A percentile compares a stretch with the other conserved stretches of the same genome.
These are phyloP conservation scores for Chaetoceros tenuissimus DNA, from an alignment of 108 stramenopile species.

Conservation along the genomic window DNA sequence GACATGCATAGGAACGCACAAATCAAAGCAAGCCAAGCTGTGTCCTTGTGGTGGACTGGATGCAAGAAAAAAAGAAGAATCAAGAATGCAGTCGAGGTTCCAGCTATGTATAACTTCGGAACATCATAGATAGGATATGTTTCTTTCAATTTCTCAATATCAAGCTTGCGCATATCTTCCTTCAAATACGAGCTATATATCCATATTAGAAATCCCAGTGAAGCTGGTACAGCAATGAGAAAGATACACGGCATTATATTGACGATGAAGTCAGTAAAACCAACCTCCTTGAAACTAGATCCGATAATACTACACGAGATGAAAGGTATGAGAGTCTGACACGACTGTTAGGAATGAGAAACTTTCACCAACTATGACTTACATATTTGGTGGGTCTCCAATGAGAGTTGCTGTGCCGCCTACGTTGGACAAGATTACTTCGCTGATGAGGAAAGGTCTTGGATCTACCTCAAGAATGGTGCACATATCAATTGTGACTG, in stretches of 20 bases:
- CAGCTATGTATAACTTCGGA: constrained; percentile 33
- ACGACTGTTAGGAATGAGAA: too few species aligned
- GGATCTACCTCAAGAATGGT: constrained; percentile 46
- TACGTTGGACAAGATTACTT: constrained; percentile 46
- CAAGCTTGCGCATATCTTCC: constrained; percentile 29
- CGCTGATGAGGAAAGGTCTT: constrained; percentile 43
- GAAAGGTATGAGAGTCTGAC: too few species aligned
- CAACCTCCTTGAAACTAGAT: constrained; percentile 37
- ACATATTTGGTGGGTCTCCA: constrained; percentile 17
- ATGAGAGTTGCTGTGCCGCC: constrained; percentile 61
- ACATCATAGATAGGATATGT: constrained; percentile 45
- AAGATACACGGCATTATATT: constrained; percentile 46
- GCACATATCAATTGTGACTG: constrained; percentile 67
- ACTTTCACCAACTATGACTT: too few species aligned
- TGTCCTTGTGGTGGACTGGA: constrained; percentile 60
- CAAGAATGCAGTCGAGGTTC: constrained; percentile 33
- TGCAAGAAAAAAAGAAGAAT: constrained; percentile 59
- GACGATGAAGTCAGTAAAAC: constrained; percentile 56
- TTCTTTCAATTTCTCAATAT: constrained; percentile 27
- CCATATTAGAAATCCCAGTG: constrained; percentile 22
- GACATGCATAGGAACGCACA: constrained; percentile 55
- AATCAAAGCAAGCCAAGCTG: constrained; percentile 52
- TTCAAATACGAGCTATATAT: constrained; percentile 33
- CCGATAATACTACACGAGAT: constrained; percentile 68
- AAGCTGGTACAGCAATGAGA: constrained; percentile 31